Percentiles rank a stretch among this genome's conserved stretches.
Evolutionary conservation across 768 basidiomycete genomes (phyloP).

Genomic region (Lenzites betulinus): DNA sequence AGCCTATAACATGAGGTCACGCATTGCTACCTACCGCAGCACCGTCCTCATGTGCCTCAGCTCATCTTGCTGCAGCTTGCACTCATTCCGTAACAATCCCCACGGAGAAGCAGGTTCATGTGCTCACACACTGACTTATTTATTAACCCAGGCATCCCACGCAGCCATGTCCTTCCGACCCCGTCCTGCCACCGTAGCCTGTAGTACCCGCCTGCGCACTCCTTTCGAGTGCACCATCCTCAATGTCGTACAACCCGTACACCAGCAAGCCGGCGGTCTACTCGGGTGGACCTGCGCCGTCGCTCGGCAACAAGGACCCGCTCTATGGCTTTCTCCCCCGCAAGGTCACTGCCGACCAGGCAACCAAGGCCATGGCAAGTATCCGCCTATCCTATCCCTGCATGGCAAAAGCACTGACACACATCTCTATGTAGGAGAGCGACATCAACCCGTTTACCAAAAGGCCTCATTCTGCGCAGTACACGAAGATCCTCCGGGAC

Average conservation of each 20-base stretch:
- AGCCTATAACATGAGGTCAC: too few species aligned
- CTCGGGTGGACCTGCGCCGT: background rate
- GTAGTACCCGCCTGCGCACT: too few species aligned
- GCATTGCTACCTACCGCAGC: too few species aligned
- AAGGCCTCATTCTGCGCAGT: slow-evolving; percentile 69
- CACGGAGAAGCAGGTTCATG: too few species aligned
- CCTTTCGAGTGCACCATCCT: background rate
- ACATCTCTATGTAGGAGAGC: slow-evolving; percentile 53
- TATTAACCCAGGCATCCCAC: too few species aligned
- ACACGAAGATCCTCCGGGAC: slow-evolving; percentile 80
- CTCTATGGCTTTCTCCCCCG: slow-evolving; percentile 29
- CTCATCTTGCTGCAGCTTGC: too few species aligned
- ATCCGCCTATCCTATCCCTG: background rate
- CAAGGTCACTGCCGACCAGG: slow-evolving; percentile 24
- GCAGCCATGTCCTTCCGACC: too few species aligned
- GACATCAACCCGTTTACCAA: slow-evolving; percentile 90
- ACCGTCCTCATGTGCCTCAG: too few species aligned
- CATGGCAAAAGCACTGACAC: background rate
- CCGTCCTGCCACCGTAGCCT: too few species aligned
- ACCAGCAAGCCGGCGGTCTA: slow-evolving; percentile 21
- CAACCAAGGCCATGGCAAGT: slow-evolving; percentile 28
- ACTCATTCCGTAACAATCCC: too few species aligned
- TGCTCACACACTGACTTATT: too few species aligned
- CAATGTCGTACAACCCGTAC: slow-evolving; percentile 22
- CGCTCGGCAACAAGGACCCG: slow-evolving; percentile 18